Evolutionary conservation across 345 rosid species (phyloP).

Genomic region (Bruguiera sexangula): DNA sequence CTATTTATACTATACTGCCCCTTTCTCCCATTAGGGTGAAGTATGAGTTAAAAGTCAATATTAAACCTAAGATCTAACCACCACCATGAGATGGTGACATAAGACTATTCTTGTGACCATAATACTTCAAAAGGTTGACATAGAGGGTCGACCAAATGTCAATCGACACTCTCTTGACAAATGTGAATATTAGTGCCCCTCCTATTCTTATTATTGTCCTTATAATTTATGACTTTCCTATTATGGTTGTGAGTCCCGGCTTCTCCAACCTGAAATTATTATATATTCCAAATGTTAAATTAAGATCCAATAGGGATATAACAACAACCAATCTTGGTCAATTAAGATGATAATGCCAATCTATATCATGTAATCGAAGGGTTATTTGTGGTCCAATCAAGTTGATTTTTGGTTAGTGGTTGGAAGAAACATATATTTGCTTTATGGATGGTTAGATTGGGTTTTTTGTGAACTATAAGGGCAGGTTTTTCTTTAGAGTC

Average conservation of each 20-base stretch:
- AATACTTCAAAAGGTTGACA: constrained; percentile 10
- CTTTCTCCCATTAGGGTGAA: neutral
- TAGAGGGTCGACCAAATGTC: constrained; percentile 27
- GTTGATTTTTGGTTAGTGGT: too few relatives aligned
- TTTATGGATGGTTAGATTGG: too few relatives aligned
- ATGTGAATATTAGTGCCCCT: constrained; percentile 56
- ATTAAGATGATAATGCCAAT: neutral
- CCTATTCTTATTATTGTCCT: constrained; percentile 50
- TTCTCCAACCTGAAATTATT: constrained; percentile 38
- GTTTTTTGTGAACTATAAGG: too few relatives aligned
- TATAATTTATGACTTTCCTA: constrained; percentile 45
- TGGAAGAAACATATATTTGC: too few relatives aligned
- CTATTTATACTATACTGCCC: too few relatives aligned
- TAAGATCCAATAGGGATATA: neutral
- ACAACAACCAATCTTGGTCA: neutral
- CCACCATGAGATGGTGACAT: neutral
- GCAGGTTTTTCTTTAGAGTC: too few relatives aligned
- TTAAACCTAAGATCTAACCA: neutral
- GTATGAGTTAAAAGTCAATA: neutral
- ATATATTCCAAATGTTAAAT: neutral
- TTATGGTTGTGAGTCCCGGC: constrained; percentile 21
- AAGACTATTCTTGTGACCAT: neutral
- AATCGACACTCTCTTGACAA: constrained; percentile 49
- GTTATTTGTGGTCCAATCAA: too few relatives aligned
- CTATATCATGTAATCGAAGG: too few relatives aligned